Conservation (phyloP, 345 rosid species). For the Pelargonium nanum region DNA sequence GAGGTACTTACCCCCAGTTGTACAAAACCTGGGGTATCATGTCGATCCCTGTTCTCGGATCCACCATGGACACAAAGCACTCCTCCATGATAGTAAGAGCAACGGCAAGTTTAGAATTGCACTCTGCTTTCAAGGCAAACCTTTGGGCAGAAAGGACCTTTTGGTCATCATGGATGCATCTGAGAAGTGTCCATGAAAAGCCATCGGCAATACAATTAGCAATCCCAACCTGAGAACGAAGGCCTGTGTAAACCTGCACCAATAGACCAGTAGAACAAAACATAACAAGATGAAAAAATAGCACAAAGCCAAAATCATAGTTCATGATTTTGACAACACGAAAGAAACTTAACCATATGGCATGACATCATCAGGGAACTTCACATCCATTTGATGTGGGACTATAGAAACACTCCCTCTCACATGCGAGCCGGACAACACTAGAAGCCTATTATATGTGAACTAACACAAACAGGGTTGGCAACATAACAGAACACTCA, state of each 20-base stretch:
- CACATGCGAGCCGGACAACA: too few species aligned
- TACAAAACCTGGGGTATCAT: slow-evolving; percentile 88
- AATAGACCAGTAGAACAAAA: neutral
- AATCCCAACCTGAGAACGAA: slow-evolving; percentile 65
- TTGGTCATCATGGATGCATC: slow-evolving; percentile 75
- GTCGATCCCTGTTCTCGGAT: slow-evolving; percentile 84
- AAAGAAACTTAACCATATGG: too few species aligned
- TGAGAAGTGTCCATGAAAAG: slow-evolving; percentile 67
- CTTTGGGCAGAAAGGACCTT: slow-evolving; percentile 61
- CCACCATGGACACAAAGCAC: slow-evolving; percentile 89
- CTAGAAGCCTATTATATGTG: too few species aligned
- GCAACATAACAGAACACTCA: too few species aligned
- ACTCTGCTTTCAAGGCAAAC: slow-evolving; percentile 78
- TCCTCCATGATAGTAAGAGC: slow-evolving; percentile 91
- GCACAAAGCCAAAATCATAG: too few species aligned
- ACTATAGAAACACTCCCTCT: too few species aligned
- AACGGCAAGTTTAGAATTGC: slow-evolving; percentile 87
- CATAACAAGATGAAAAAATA: too few species aligned
- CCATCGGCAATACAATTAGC: slow-evolving; percentile 42
- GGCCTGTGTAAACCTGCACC: slow-evolving; percentile 54
- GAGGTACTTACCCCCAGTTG: slow-evolving; percentile 59
- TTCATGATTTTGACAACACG: too few species aligned
- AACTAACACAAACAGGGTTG: too few species aligned
- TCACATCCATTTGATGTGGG: too few species aligned
- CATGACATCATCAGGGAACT: too few species aligned